phyloP scores from a whole-genome alignment of 495 filamentous ascomycete species.

The Xylaria acuta region DNA sequence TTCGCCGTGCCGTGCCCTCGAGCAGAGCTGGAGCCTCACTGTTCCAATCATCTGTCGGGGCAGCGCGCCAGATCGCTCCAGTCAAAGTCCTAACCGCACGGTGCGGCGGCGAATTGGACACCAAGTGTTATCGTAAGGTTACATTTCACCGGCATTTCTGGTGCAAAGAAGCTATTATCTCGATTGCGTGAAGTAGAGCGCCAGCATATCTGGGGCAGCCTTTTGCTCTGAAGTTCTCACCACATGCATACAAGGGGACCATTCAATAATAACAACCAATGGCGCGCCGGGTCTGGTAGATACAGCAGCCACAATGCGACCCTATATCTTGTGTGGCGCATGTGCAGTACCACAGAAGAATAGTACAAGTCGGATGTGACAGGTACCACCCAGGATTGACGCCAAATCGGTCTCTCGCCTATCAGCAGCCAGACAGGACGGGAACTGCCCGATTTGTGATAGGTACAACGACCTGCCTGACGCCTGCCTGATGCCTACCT shows the following conservation, averaged over 20 bases:
- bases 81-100: neutral
- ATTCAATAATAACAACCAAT: neutral
- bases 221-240: constrained; percentile 16
- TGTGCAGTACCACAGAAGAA: constrained; percentile 9
- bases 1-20: constrained; percentile 16
- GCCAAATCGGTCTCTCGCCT: constrained; percentile 16
- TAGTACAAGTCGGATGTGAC: constrained; percentile 10
- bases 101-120: neutral
- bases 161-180: neutral
- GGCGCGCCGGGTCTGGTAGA: neutral
- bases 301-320: constrained; percentile 22
- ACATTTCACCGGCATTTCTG: neutral
- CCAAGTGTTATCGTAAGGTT: constrained; percentile 14
- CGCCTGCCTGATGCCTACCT: neutral
- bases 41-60: constrained; percentile 14
- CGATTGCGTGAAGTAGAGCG: constrained; percentile 8
- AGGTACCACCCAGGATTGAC: neutral
- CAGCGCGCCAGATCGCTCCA: neutral
- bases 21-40: constrained; percentile 14
- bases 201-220: constrained; percentile 6
- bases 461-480: neutral
- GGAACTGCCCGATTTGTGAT: constrained; percentile 17
- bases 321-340: constrained; percentile 21
- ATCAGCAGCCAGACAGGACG: constrained; percentile 1
- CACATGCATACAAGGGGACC: constrained; percentile 11